A percentile compares a stretch with the other conserved stretches of the same genome.
Evolutionary conservation across 2,329 filamentous ascomycete species (phyloP).

Genomic region (Phaeosphaeria sp.): DNA sequence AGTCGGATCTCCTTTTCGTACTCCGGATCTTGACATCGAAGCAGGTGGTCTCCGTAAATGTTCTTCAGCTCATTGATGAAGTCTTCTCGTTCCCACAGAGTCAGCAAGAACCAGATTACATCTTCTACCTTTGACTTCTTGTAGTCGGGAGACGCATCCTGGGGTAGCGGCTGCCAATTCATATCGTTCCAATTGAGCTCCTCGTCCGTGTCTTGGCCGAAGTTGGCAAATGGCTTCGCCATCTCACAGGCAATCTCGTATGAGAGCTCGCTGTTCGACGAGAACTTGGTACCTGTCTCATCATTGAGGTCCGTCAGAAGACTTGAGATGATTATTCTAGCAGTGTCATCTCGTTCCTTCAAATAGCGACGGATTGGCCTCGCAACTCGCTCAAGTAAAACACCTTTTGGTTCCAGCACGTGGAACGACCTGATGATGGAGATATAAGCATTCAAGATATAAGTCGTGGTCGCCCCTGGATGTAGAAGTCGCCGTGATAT

Average conservation of each 20-base stretch:
- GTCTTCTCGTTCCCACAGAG: slow-evolving; percentile 86
- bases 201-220: slow-evolving; percentile 59
- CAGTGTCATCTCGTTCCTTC: slow-evolving; percentile 78
- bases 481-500: slow-evolving; percentile 73
- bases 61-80: slow-evolving; percentile 95
- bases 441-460: slow-evolving; percentile 79
- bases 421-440: slow-evolving; percentile 80
- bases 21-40: slow-evolving; percentile 65
- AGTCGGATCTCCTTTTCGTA: slow-evolving; percentile 84
- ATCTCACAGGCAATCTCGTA: slow-evolving; percentile 71
- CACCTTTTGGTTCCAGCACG: slow-evolving; percentile 76
- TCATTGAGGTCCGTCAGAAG: slow-evolving; percentile 69
- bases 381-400: slow-evolving; percentile 76
- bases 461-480: slow-evolving; percentile 75
- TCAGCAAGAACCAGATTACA: slow-evolving; percentile 88
- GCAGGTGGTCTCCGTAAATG: slow-evolving; percentile 83
- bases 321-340: slow-evolving; percentile 77
- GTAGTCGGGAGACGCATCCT: slow-evolving; percentile 90
- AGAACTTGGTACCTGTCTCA: slow-evolving; percentile 47
- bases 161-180: slow-evolving; percentile 90
- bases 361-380: slow-evolving; percentile 77
- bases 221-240: slow-evolving; percentile 64
- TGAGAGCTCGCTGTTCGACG: slow-evolving; percentile 71
- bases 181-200: slow-evolving; percentile 91
- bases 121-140: slow-evolving; percentile 88